Evolutionary conservation across 208 protist genomes (phyloP).

Genomic region (Wallacemonas collosoma): DNA sequence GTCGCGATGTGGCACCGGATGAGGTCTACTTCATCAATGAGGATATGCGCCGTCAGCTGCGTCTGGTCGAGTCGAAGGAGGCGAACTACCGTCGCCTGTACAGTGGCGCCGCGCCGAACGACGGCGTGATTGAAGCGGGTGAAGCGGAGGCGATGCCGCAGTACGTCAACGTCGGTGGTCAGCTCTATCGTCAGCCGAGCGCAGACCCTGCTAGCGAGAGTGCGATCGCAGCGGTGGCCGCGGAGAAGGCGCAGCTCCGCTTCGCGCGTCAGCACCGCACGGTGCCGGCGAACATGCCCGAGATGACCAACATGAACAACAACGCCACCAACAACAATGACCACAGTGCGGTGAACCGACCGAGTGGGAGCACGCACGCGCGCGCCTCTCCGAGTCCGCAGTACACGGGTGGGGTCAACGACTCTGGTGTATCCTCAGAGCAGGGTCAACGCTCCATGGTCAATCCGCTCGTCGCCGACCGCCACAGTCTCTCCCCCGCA

Average conservation of each 20-base stretch:
- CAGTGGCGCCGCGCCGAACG: slow-evolving; percentile 1
- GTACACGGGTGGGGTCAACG: background rate
- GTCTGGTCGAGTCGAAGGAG: slow-evolving; percentile 75
- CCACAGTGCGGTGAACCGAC: background rate
- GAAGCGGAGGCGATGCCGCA: slow-evolving; percentile 37
- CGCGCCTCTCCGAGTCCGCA: slow-evolving; percentile 12
- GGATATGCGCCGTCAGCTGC: slow-evolving; percentile 86
- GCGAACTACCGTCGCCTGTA: slow-evolving; percentile 55
- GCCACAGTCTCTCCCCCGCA: slow-evolving; percentile 37
- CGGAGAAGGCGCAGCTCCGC: slow-evolving; percentile 59
- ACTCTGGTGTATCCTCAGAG: slow-evolving; percentile 14
- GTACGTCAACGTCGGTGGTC: slow-evolving; percentile 83
- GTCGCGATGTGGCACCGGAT: slow-evolving; percentile 86
- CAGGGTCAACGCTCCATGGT: slow-evolving; percentile 27
- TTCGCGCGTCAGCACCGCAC: slow-evolving; percentile 68
- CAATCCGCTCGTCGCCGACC: slow-evolving; percentile 38
- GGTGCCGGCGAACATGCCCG: slow-evolving; percentile 49
- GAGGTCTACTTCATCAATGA: slow-evolving; percentile 89
- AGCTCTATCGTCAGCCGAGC: slow-evolving; percentile 64
- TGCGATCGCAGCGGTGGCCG: slow-evolving; percentile 29
- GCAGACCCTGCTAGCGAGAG: slow-evolving; percentile 18
- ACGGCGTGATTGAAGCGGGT: slow-evolving; percentile 15
- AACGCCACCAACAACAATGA: background rate
- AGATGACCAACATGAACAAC: background rate
- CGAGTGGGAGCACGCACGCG: background rate